Evolutionary conservation across 768 basidiomycete genomes (phyloP), one percentile per base, ranked within the genome.

Genomic region (Mycena belliarum): DNA sequence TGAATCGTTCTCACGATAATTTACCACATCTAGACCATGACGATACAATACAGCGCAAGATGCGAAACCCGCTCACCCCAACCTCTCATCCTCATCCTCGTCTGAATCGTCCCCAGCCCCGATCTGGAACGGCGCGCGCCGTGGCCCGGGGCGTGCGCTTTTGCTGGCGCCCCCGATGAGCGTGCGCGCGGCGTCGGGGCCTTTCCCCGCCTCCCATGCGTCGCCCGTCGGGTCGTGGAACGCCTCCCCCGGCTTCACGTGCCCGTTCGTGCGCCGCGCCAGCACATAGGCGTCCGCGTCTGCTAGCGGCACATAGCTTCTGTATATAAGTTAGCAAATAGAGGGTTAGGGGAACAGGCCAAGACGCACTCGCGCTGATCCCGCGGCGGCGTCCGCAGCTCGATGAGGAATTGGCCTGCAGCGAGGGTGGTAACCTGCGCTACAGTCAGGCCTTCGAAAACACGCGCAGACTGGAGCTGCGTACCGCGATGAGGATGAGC

Each of bases 211-310:
- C 59, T 80, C 73, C 85, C 86, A 86, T 28, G 75, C 64, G 16
- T 87, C 35, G 85, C 87, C 41, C 41, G 69, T 70, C 2, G 88
- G 86, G 63, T 88, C 86, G 48, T 88, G 87, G 63, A 82, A 83
- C 49, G 88, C 83, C 35, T 67, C 71, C 12, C 80, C 80, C 3
- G 86, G 84, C 65, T 83, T 86, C n/a, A n/a, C n/a, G n/a, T 44
- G 82, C 78, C 68, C 73, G 82, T 15, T 79, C 73, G 54, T 81
- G 81, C 16, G 79, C 72, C 35, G 45, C 35, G 52, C 49, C 63
- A 65, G 47, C 23, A 60, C 50, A 55, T 28, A 52, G 4, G 65
- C n/a, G 57, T 53, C 45, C 61, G 63, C 58, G 56, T 63, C n/a
- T n/a, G n/a, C 37, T 59, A 57, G 33, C 60, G 65, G 26, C 62